Evolutionary conservation across 495 filamentous ascomycete species (phyloP).

Genomic region (Daldinia decipiens): DNA sequence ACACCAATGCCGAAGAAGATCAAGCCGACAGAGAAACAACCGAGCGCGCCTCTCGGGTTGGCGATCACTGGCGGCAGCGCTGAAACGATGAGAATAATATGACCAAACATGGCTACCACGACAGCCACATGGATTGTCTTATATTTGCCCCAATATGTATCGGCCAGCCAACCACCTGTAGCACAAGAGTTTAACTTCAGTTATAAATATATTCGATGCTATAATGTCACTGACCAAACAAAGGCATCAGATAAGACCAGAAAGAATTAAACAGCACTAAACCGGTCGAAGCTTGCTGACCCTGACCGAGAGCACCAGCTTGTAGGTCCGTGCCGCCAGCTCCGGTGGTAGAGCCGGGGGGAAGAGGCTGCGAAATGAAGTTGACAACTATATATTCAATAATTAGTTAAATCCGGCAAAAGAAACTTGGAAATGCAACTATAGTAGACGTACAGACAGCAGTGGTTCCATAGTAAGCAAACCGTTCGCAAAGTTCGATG

Average conservation of each 20-base stretch:
- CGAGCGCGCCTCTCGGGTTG: constrained; percentile 64
- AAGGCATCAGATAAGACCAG: constrained; percentile 78
- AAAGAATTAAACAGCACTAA: constrained; percentile 77
- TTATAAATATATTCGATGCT: background rate
- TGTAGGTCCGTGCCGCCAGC: constrained; percentile 59
- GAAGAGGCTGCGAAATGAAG: constrained; percentile 75
- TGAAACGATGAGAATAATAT: constrained; percentile 71
- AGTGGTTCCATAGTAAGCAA: constrained; percentile 81
- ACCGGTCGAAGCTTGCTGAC: constrained; percentile 71
- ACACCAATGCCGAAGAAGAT: constrained; percentile 73
- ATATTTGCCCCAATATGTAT: constrained; percentile 76
- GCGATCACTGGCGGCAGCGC: constrained; percentile 70
- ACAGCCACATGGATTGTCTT: constrained; percentile 72
- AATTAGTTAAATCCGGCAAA: constrained; percentile 15
- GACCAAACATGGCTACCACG: constrained; percentile 68
- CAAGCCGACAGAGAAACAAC: constrained; percentile 69
- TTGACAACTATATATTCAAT: constrained; percentile 55
- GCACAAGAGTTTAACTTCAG: constrained; percentile 19
- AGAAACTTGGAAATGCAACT: background rate
- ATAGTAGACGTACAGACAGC: constrained; percentile 65
- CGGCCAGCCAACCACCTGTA: constrained; percentile 74
- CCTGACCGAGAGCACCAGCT: constrained; percentile 73
- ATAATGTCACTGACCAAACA: constrained; percentile 55
- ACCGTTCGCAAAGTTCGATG: constrained; percentile 80
- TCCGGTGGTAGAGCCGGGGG: constrained; percentile 68